Base-by-base conservation (phyloP, 768 basidiomycete genomes). In the Leccinellum albellum region DNA sequence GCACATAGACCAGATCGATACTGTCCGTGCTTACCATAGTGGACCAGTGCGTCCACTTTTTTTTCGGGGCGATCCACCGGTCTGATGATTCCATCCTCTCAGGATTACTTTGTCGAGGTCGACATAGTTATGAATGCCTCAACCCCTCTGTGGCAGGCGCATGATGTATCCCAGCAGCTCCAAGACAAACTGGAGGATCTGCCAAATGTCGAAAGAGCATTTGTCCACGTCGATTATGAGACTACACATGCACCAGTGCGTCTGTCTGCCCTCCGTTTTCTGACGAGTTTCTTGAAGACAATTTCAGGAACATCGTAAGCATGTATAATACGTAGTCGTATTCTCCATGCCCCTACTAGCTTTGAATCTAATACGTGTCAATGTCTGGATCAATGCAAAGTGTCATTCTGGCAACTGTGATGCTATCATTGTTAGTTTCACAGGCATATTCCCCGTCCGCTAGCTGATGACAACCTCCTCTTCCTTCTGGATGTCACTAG, bases 161-260 rank as follows among this genome's bases (percentile, higher is more conserved):
- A 94, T 68, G 91, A 94, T 69, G 67, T 91, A 57, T 88, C 88
- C 63, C 91, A 94, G 71, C 79, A 87, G 60, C 73, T 94, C 17
- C 91, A 94, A 67, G 92, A 94, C 67, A 91, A 89, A 74, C 85
- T 97, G 48, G 94, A 97, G 68, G 82, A 84, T 15, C 75, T 97
- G 37, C 92, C 94, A 3, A 89, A 91, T 64, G 94, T 97, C 44
- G 94, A 91, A 60, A 79, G 94, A 35, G 94, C 94, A 35, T 97
- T 95, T 70, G 93, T 97, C 24, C 94, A 97, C 68, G 91, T 96
- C 57, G 94, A 97, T 73, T 88, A 96, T 66, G 94, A 96, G 74
- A 88, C 89, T 6, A 88, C 86, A n/a, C 94, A 95, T 73, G 66
- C 76, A 15, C 85, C 85, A 12, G 85, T 86, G 55, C 47, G 79